A percentile compares a stretch with the other conserved stretches of the same genome.
phyloP scores from a whole-genome alignment of 106 monocot genomes.

The Platanthera zijinensis region DNA sequence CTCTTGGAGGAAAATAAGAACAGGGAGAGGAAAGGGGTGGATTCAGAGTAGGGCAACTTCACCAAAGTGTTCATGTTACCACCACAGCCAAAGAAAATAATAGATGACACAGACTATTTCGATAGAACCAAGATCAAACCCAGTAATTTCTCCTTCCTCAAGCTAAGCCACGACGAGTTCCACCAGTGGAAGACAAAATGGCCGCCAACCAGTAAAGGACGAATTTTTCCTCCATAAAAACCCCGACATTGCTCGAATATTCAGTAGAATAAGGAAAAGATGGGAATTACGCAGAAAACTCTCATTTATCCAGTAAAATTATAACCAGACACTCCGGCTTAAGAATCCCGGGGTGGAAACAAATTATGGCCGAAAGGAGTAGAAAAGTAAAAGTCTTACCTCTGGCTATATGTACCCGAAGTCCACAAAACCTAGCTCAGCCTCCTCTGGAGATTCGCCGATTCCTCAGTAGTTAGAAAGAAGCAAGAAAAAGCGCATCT shows the following conservation, averaged over 20 bases:
- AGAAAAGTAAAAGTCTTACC: constrained; percentile 9
- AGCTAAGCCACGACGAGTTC: constrained; percentile 3
- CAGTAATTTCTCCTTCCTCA: background rate
- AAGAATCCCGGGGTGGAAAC: background rate
- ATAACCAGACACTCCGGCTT: background rate
- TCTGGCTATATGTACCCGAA: constrained; percentile 1
- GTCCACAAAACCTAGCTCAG: background rate
- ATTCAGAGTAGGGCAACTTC: constrained; percentile 18
- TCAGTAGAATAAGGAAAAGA: background rate
- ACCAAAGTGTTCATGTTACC: constrained; percentile 7
- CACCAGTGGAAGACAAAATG: background rate
- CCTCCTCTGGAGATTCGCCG: constrained; percentile 17
- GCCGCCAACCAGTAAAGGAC: background rate
- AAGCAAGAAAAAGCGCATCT: constrained; percentile 1
- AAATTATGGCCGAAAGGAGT: background rate
- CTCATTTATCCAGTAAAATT: background rate
- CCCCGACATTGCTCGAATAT: background rate
- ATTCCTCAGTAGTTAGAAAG: constrained; percentile 15
- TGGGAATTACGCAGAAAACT: background rate
- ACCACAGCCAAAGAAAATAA: background rate
- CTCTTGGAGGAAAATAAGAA: constrained; percentile 2
- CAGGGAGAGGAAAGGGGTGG: background rate
- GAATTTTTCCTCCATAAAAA: constrained; percentile 4
- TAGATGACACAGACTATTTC: constrained; percentile 16
- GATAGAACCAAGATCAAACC: constrained; percentile 2